Evolutionary conservation across 768 basidiomycete species (phyloP).

Genomic region (Lactifluus subvellereus): DNA sequence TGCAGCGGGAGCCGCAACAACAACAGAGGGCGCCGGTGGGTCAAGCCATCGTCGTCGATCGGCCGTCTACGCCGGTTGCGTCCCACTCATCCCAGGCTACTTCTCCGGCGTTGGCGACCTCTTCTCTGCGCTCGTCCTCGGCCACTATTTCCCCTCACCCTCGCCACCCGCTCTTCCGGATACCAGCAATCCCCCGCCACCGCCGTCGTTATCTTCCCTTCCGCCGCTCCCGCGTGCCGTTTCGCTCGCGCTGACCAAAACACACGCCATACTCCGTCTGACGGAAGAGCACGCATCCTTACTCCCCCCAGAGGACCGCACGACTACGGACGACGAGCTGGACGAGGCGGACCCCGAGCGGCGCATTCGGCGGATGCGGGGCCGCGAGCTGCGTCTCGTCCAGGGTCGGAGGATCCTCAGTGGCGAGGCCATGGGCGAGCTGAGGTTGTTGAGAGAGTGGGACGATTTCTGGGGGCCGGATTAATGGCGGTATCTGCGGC

Average conservation of each 20-base stretch:
- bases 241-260: constrained; percentile 65
- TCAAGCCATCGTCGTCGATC: constrained; percentile 33
- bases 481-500: too few species aligned
- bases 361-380: constrained; percentile 67
- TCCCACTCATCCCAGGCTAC: constrained; percentile 82
- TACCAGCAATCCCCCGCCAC: constrained; percentile 18
- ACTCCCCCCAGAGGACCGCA: constrained; percentile 55
- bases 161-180: constrained; percentile 67
- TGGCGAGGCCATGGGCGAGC: too few species aligned
- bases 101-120: constrained; percentile 98
- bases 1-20: neutral
- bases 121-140: constrained; percentile 85
- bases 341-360: constrained; percentile 64
- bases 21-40: constrained; percentile 22
- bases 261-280: constrained; percentile 60
- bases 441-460: too few species aligned
- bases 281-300: constrained; percentile 52
- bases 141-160: constrained; percentile 93
- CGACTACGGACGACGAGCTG: constrained; percentile 69
- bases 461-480: too few species aligned
- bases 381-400: constrained; percentile 78
- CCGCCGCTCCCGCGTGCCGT: constrained; percentile 51
- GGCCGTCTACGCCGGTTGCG: constrained; percentile 58
- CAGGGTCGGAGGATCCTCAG: constrained; percentile 65
- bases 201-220: constrained; percentile 13